Percentiles rank a stretch among this genome's conserved stretches.
These are phyloP conservation scores for Scenedesmus sp. DNA, from an alignment of 163 green algal genomes.

Conservation along the genomic window DNA sequence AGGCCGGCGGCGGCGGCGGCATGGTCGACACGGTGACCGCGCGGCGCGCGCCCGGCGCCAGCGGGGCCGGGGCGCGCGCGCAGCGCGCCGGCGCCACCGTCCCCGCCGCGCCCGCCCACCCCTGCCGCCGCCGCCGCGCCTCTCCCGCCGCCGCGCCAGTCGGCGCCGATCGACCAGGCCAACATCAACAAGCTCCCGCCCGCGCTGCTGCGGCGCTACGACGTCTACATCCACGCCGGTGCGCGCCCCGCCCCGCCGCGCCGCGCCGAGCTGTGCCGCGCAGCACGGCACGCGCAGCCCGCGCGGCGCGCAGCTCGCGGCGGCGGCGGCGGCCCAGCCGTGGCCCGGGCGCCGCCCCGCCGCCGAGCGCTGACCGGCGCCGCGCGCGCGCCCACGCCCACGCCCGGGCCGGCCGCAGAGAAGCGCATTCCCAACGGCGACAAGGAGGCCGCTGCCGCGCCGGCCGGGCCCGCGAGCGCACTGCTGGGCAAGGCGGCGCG, in stretches of 20 bases:
- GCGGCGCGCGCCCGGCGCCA: not conserved
- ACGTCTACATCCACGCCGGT: constrained; percentile 79
- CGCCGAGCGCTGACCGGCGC: too few relatives aligned
- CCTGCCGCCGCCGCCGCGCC: not conserved
- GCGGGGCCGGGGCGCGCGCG: not conserved
- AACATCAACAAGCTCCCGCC: constrained; percentile 71
- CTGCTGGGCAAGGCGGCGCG: not conserved
- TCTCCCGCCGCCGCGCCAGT: constrained; percentile 3
- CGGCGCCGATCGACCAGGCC: constrained; percentile 34
- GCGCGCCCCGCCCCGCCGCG: too few relatives aligned
- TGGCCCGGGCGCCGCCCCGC: too few relatives aligned
- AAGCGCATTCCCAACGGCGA: constrained; percentile 24
- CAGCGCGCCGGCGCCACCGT: not conserved
- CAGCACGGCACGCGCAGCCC: too few relatives aligned
- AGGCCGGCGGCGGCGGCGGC: too few relatives aligned
- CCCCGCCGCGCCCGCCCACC: not conserved
- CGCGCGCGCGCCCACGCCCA: too few relatives aligned
- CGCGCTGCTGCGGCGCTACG: constrained; percentile 85
- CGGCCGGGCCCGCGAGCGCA: not conserved
- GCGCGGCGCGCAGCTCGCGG: too few relatives aligned
- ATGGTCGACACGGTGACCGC: constrained; percentile 45
- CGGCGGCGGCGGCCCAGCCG: too few relatives aligned
- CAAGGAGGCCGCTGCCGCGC: not conserved
- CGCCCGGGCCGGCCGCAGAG: too few relatives aligned
- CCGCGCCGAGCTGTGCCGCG: too few relatives aligned